phyloP scores from a whole-genome alignment of 768 basidiomycete species.

The Kwoniella europaea region DNA sequence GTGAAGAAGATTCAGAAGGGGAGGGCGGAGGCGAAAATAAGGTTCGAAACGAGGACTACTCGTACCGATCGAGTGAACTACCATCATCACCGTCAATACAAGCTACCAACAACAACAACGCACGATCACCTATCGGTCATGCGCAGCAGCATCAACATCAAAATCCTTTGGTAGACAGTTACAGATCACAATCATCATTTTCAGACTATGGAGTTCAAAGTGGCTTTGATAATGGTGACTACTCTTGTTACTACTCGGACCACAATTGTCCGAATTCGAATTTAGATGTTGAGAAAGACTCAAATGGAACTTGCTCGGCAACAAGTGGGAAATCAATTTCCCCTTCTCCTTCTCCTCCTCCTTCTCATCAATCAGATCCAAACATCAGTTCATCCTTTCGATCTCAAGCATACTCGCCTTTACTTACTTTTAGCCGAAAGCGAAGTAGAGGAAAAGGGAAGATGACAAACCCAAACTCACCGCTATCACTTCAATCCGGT shows the following conservation, averaged over 20 bases:
- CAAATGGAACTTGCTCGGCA: background rate
- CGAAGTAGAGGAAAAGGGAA: background rate
- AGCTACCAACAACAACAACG: background rate
- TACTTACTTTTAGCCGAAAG: background rate
- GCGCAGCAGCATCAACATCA: background rate
- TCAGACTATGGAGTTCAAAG: background rate
- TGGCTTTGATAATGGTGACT: background rate
- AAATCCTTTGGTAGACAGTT: background rate
- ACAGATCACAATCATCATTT: background rate
- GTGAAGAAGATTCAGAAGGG: background rate
- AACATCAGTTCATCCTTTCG: background rate
- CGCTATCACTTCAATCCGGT: background rate
- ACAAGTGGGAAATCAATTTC: background rate
- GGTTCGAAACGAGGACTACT: background rate
- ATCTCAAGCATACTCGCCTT: background rate
- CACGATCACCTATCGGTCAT: background rate
- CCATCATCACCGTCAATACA: background rate
- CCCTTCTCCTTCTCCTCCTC: background rate
- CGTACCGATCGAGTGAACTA: background rate
- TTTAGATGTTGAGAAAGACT: background rate
- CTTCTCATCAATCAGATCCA: background rate
- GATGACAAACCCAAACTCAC: background rate
- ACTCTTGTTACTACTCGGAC: background rate
- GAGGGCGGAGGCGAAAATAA: background rate
- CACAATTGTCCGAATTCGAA: background rate